Conservation (phyloP, 768 basidiomycete species). For the Lenzites betulinus region DNA sequence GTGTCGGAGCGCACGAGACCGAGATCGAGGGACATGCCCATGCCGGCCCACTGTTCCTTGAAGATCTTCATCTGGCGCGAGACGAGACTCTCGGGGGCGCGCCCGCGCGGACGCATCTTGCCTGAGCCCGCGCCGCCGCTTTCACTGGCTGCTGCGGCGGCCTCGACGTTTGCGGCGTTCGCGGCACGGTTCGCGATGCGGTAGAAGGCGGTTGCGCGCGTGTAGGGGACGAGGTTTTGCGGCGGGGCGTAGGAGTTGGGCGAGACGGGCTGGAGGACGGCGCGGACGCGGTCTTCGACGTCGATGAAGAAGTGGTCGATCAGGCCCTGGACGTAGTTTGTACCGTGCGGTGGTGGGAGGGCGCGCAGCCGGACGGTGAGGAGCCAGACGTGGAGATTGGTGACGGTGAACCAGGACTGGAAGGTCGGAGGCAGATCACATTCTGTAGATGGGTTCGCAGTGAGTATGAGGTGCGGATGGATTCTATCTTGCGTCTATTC, state of each 20-base stretch:
- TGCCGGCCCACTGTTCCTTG: conserved; percentile 88
- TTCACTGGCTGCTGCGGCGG: too few species aligned
- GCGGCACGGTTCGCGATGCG: conserved; percentile 21
- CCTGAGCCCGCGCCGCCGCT: neutral
- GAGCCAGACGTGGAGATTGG: conserved; percentile 91
- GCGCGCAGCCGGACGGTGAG: conserved; percentile 86
- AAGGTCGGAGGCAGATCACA: conserved; percentile 89
- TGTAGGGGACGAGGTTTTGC: conserved; percentile 30
- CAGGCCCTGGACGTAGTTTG: conserved; percentile 73
- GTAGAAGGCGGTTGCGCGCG: conserved; percentile 31
- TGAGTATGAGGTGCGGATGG: neutral
- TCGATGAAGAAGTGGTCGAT: conserved; percentile 96
- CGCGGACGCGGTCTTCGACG: conserved; percentile 85
- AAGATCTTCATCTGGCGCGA: conserved; percentile 89
- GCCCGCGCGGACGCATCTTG: conserved; percentile 29
- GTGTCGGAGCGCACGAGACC: conserved; percentile 74
- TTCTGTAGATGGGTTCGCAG: conserved; percentile 44
- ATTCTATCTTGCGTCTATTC: too few species aligned
- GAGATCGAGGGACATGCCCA: conserved; percentile 78
- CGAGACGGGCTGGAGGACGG: conserved; percentile 47
- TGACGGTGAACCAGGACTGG: conserved; percentile 95
- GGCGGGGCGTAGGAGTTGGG: conserved; percentile 20
- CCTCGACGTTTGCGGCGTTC: neutral
- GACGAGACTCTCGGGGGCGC: conserved; percentile 78
- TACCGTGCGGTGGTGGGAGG: conserved; percentile 67